Evolutionary conservation across 1,284 basidiomycete genomes (phyloP).

Genomic region (Boletus albobrunnescens): DNA sequence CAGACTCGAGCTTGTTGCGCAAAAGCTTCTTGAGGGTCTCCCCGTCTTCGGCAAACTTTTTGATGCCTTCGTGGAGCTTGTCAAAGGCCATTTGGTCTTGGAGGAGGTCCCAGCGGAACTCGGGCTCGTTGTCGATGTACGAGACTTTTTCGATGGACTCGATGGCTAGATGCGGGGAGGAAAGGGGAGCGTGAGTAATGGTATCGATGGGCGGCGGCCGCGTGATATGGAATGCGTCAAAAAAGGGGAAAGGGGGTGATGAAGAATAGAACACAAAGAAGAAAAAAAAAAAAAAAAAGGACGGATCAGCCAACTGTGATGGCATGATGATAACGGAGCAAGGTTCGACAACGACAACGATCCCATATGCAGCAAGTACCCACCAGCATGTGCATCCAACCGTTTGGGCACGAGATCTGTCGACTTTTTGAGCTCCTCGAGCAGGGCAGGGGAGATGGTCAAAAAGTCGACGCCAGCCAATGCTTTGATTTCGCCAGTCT

Average conservation of each 20-base stretch:
- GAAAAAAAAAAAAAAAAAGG: background rate
- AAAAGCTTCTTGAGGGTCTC: constrained; percentile 85
- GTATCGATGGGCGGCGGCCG: too few species aligned
- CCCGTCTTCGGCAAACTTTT: constrained; percentile 94
- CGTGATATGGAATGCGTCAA: background rate
- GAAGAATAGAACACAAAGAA: background rate
- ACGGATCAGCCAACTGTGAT: constrained; percentile 5
- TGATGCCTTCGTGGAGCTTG: constrained; percentile 94
- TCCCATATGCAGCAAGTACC: constrained; percentile 25
- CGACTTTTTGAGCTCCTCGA: constrained; percentile 90
- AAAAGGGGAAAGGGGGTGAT: background rate
- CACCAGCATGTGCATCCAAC: constrained; percentile 70
- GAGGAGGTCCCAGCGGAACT: constrained; percentile 90
- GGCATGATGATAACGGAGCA: background rate
- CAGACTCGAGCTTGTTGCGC: too few species aligned
- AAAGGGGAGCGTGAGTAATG: background rate
- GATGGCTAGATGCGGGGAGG: constrained; percentile 38
- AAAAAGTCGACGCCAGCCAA: constrained; percentile 96
- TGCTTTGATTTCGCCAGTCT: constrained; percentile 90
- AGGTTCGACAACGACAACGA: too few species aligned
- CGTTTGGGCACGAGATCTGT: constrained; percentile 78
- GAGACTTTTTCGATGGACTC: constrained; percentile 72
- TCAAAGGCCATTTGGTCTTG: constrained; percentile 92
- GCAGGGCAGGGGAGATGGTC: constrained; percentile 87
- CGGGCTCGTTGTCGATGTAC: constrained; percentile 88